Evolutionary conservation across 805 yeast genomes (phyloP).

Genomic region (Suhomyces sp.): DNA sequence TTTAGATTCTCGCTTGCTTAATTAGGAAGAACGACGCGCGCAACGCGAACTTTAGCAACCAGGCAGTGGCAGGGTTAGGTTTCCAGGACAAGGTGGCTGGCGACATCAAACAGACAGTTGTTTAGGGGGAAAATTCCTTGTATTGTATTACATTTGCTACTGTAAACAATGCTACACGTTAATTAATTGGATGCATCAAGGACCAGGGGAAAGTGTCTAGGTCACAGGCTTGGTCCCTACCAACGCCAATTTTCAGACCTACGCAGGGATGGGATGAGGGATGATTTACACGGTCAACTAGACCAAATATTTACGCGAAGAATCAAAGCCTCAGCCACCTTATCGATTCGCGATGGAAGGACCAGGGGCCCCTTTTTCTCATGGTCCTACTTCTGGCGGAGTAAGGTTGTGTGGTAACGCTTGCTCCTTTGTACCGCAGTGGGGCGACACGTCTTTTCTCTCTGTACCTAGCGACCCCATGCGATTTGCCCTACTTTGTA

Average conservation of each 20-base stretch:
- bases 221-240: neutral
- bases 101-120: neutral
- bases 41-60: neutral
- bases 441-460: neutral
- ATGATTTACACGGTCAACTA: neutral
- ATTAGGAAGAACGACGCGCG: slow-evolving; percentile 5
- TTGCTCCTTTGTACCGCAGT: neutral
- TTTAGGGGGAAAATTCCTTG: neutral
- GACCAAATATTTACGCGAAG: neutral
- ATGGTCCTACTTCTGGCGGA: neutral
- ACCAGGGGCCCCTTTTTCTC: neutral
- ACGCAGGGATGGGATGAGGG: neutral
- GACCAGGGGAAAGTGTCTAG: neutral
- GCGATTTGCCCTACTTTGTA: neutral
- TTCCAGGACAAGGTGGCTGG: slow-evolving; percentile 3
- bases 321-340: neutral
- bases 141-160: neutral
- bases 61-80: neutral
- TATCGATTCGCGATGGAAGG: neutral
- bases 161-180: neutral
- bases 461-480: neutral
- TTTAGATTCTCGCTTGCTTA: slow-evolving; percentile 2
- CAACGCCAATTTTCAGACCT: neutral
- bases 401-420: neutral
- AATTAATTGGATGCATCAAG: neutral